phyloP scores from a whole-genome alignment of 176 grass and related monocot species.

The Ampelocalamus luodianensis region DNA sequence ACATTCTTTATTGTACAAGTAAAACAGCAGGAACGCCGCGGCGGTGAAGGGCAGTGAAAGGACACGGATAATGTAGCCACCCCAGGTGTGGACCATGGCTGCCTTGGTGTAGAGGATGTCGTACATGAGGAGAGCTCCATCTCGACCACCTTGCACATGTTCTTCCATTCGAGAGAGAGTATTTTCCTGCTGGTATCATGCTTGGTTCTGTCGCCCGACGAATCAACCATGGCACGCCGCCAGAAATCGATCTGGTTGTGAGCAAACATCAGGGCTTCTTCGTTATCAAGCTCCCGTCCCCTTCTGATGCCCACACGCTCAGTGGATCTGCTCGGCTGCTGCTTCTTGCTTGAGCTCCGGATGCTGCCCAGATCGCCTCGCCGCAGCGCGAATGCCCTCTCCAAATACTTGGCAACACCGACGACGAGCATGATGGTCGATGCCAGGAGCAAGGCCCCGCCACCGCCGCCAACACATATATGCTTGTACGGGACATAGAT shows the following conservation, averaged over 20 bases:
- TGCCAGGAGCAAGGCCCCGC: neutral
- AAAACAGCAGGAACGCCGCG: neutral
- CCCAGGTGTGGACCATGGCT: neutral
- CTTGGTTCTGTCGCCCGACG: no score
- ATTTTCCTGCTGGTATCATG: no score
- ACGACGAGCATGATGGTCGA: neutral
- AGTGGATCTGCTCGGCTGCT: no score
- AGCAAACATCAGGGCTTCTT: no score
- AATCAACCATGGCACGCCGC: no score
- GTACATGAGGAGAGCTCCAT: neutral
- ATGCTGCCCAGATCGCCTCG: neutral
- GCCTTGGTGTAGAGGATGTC: slow-evolving; percentile 6
- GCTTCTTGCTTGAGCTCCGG: neutral
- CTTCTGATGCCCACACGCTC: no score
- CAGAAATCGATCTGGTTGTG: no score
- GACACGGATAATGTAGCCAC: neutral
- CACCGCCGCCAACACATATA: no score
- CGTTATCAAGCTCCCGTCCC: no score
- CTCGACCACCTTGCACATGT: neutral
- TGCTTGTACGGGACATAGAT: neutral
- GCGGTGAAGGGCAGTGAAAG: neutral
- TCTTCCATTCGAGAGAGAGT: no score
- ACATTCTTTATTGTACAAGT: slow-evolving; percentile 13
- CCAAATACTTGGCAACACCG: slow-evolving; percentile 17
- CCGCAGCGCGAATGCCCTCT: neutral